Evolutionary conservation across 208 protist species (phyloP), one percentile per base, ranked within the genome.

Genomic region (Acanthamoeba sp.): DNA sequence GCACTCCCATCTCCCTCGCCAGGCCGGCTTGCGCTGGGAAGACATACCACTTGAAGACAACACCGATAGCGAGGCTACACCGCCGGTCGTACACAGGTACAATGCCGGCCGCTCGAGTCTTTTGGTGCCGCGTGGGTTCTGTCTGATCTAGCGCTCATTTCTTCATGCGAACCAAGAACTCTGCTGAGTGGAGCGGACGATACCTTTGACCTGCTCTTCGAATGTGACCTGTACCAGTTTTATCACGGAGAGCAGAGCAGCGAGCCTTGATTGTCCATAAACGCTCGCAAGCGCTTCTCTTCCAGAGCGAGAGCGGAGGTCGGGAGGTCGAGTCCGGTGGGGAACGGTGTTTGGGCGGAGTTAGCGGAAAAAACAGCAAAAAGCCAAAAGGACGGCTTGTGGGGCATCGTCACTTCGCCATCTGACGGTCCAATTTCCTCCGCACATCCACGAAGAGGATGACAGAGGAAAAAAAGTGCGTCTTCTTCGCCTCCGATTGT

Each of bases 381-480:
- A 20, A 22, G 62, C 27, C 4, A 4, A 50, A 50, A 50, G 18
- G 27, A 22, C 62, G 62, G 5, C 18, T 36, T 5, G 4, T 50
- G 3, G 4, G 52, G 16, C 18, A 16, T 12, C 52, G 22, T 57
- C 18, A 22, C 52, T 57, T 57, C 18, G 16, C 52, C 3, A 22
- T 20, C 16, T 57, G 52, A 22, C 1, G 59, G 59, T 16, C 7
- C 59, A 66, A 78, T 85, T 85, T 85, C 29, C 40, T 36, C 42
- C n/a, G n/a, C 16, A 1, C n/a, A 57, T 57, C 45, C 42, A 50
- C 32, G 5, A 14, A 27, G 27, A 36, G 27, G 76, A 85, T 85
- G 76, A 18, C 76, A 38, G 76, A 85, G 76, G 76, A 85, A 34
- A 85, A 85, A 22, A 85, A 85, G 76, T 40, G 34, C 34, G n/a